Evolutionary conservation across 2,329 filamentous ascomycete genomes (phyloP).

Genomic region (Aureobasidium pullulans): DNA sequence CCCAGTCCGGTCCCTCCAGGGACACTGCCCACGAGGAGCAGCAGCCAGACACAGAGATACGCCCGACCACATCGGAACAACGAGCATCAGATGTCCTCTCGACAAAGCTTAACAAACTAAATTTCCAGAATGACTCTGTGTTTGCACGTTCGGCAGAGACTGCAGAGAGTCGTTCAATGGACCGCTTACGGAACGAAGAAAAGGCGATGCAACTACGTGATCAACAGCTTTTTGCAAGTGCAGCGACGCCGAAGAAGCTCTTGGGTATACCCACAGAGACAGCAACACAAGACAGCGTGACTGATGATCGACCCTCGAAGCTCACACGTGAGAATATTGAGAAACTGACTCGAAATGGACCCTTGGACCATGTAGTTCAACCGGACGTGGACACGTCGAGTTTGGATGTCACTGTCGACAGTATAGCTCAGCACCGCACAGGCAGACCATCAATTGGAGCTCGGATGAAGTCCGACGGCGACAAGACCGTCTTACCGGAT

Average conservation of each 20-base stretch:
- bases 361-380: neutral
- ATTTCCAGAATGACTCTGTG: slow-evolving; percentile 30
- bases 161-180: slow-evolving; percentile 39
- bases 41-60: neutral
- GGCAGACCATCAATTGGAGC: neutral
- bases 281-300: slow-evolving; percentile 9
- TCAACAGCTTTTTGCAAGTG: slow-evolving; percentile 47
- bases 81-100: slow-evolving; percentile 7
- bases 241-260: slow-evolving; percentile 29
- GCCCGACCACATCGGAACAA: neutral
- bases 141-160: slow-evolving; percentile 34
- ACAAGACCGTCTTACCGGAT: slow-evolving; percentile 6
- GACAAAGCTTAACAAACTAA: slow-evolving; percentile 26
- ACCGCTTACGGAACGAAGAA: slow-evolving; percentile 47
- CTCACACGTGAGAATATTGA: slow-evolving; percentile 28
- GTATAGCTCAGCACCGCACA: neutral
- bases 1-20: neutral
- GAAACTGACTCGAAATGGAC: slow-evolving; percentile 19
- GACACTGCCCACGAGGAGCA: neutral
- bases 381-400: slow-evolving; percentile 11
- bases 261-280: slow-evolving; percentile 17
- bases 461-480: slow-evolving; percentile 10
- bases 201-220: slow-evolving; percentile 48
- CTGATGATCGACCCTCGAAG: slow-evolving; percentile 6
- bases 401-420: slow-evolving; percentile 11